Evolutionary conservation across 169 alveolate species (phyloP).

Genomic region (Cryptosporidium parvum): DNA sequence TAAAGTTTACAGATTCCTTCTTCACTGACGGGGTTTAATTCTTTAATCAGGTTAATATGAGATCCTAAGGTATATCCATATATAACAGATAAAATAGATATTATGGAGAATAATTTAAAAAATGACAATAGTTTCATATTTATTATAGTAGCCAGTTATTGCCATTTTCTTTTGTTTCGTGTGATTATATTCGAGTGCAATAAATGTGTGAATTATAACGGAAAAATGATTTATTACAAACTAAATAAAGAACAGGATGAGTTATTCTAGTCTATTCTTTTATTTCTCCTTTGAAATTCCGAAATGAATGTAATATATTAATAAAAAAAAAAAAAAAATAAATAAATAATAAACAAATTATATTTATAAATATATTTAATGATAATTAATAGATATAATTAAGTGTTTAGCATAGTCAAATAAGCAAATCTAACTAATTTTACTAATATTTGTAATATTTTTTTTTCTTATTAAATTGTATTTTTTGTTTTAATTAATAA

Average conservation of each 20-base stretch:
- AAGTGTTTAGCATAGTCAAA: not conserved
- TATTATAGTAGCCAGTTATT: not conserved
- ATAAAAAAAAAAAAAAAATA: too few relatives aligned
- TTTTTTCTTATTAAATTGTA: too few relatives aligned
- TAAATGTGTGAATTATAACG: not conserved
- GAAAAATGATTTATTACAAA: not conserved
- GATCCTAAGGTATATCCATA: not conserved
- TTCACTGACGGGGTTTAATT: too few relatives aligned
- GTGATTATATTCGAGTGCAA: not conserved
- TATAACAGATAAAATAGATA: not conserved
- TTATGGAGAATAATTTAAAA: not conserved
- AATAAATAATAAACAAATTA: too few relatives aligned
- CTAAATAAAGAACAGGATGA: not conserved
- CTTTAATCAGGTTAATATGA: not conserved
- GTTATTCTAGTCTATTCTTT: not conserved
- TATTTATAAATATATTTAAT: too few relatives aligned
- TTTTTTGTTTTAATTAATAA: not conserved
- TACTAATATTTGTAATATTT: too few relatives aligned
- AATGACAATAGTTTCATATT: not conserved
- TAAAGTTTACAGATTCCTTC: not conserved
- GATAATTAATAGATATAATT: too few relatives aligned
- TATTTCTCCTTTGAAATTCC: not conserved
- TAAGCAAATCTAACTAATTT: not conserved
- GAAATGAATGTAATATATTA: not conserved
- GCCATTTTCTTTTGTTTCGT: not conserved